Evolutionary conservation across 148 eudicot species (phyloP).

Genomic region (Pouteria glomerata): DNA sequence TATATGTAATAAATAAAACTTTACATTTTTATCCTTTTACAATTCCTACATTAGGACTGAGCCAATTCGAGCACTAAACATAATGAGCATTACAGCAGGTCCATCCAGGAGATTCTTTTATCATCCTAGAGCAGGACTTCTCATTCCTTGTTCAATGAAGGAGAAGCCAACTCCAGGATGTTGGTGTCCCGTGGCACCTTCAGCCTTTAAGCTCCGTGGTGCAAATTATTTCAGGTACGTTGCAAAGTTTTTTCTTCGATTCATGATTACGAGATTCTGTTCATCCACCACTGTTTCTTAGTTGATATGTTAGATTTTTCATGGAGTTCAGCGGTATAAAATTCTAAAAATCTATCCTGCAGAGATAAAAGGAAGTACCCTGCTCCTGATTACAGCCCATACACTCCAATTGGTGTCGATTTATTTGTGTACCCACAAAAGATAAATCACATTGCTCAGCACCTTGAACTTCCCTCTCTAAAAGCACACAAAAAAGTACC

Average conservation of each 20-base stretch:
- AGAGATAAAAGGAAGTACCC: conserved; percentile 65
- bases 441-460: conserved; percentile 70
- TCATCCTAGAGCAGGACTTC: conserved; percentile 56
- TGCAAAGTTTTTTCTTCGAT: neutral
- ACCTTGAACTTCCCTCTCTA: conserved; percentile 59
- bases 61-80: conserved; percentile 17
- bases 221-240: conserved; percentile 59
- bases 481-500: conserved; percentile 52
- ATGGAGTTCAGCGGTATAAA: neutral
- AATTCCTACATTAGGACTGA: too few relatives aligned
- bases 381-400: conserved; percentile 67
- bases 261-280: too few relatives aligned
- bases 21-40: too few relatives aligned
- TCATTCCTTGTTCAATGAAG: conserved; percentile 36
- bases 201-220: conserved; percentile 72
- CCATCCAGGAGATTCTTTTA: conserved; percentile 28
- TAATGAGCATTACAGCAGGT: conserved; percentile 37
- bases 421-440: conserved; percentile 56
- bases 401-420: conserved; percentile 70
- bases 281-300: neutral
- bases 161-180: conserved; percentile 46
- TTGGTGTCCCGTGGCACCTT: conserved; percentile 63
- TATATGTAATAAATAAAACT: too few relatives aligned
- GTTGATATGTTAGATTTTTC: neutral
- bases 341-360: conserved; percentile 13